Evolutionary conservation across 441 rosid genomes (phyloP).

Genomic region (Flueggea neowawraea): DNA sequence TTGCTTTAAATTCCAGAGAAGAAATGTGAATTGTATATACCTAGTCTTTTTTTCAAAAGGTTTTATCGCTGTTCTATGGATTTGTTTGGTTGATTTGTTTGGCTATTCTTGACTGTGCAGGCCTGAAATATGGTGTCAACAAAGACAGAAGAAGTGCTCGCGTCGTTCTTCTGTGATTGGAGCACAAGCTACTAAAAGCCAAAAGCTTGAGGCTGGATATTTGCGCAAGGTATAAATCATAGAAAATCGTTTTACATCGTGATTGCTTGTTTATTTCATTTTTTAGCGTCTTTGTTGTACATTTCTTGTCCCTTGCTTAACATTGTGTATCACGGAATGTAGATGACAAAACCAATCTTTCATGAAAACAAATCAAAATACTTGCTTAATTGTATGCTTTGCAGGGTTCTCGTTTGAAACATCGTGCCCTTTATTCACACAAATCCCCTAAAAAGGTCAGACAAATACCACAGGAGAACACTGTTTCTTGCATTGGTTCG

Average conservation of each 20-base stretch:
- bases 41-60: background rate
- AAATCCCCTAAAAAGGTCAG: constrained; percentile 54
- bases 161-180: constrained; percentile 41
- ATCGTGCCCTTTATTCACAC: constrained; percentile 53
- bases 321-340: too few relatives aligned
- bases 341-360: background rate
- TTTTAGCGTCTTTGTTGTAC: too few relatives aligned
- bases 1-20: too few relatives aligned
- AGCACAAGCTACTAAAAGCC: constrained; percentile 78
- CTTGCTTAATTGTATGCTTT: constrained; percentile 7
- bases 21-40: too few relatives aligned
- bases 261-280: too few relatives aligned
- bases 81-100: too few relatives aligned
- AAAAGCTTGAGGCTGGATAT: constrained; percentile 81
- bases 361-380: background rate
- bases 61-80: background rate
- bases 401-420: constrained; percentile 62
- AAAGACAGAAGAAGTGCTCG: constrained; percentile 27
- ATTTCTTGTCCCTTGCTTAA: too few relatives aligned
- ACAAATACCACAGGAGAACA: background rate
- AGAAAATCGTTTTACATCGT: too few relatives aligned
- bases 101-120: constrained; percentile 25
- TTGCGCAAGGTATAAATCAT: constrained; percentile 14
- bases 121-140: constrained; percentile 29
- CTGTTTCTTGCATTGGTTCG: too few relatives aligned